Conservation (phyloP, 345 rosid species). For the Populus deltoides region DNA sequence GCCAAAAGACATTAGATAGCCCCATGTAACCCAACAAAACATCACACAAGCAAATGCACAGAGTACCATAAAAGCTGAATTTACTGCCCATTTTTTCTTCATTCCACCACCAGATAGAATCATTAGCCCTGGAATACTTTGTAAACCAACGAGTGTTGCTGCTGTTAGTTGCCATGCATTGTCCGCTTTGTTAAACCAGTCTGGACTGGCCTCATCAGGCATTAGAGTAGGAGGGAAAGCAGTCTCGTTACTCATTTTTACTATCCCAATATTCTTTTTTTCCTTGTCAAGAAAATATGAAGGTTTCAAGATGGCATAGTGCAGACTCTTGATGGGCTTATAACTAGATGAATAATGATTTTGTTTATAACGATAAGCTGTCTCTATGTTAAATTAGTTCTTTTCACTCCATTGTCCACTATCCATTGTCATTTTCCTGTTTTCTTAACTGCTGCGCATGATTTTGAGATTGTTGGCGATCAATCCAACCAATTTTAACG, state of each 20-base stretch:
- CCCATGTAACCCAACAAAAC: slow-evolving; percentile 20
- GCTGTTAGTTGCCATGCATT: slow-evolving; percentile 24
- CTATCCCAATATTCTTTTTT: neutral
- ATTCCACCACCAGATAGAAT: slow-evolving; percentile 18
- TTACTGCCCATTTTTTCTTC: slow-evolving; percentile 25
- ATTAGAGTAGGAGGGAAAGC: neutral
- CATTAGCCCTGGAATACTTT: slow-evolving; percentile 21
- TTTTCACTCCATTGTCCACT: neutral
- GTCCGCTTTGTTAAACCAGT: slow-evolving; percentile 23
- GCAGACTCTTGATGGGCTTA: neutral
- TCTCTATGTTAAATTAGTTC: neutral
- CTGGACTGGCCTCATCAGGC: slow-evolving; percentile 1
- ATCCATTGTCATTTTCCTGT: too few species aligned
- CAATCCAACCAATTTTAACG: slow-evolving; percentile 1
- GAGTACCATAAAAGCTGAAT: slow-evolving; percentile 20
- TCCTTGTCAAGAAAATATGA: neutral
- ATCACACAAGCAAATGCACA: slow-evolving; percentile 21
- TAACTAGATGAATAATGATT: neutral
- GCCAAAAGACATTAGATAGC: slow-evolving; percentile 20
- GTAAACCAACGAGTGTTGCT: slow-evolving; percentile 22
- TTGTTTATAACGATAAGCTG: slow-evolving; percentile 17
- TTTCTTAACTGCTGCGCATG: neutral
- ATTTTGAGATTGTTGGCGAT: neutral
- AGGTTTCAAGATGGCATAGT: neutral
- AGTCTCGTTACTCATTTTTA: neutral